Evolutionary conservation across 2,329 filamentous ascomycete species (phyloP).

Genomic region (Fusarium scirpi): DNA sequence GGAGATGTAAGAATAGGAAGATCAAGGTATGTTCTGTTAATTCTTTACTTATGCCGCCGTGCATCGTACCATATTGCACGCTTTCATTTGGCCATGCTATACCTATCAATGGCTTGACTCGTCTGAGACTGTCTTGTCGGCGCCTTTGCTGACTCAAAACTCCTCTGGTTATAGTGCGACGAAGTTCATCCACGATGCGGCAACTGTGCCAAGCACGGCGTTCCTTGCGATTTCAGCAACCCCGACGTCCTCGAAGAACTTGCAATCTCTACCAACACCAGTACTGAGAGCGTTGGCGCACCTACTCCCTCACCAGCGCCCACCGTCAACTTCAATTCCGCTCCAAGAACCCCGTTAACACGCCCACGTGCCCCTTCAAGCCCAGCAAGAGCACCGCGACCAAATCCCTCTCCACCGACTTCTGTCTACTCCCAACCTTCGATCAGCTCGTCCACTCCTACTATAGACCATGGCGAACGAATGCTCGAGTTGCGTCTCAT

Average conservation of each 20-base stretch:
- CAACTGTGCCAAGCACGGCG: conserved; percentile 76
- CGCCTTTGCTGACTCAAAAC: conserved; percentile 27
- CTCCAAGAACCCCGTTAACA: conserved; percentile 43
- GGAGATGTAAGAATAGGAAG: conserved; percentile 74
- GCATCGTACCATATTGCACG: conserved; percentile 15
- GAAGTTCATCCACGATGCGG: conserved; percentile 74
- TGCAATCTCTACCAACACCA: conserved; percentile 53
- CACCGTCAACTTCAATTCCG: conserved; percentile 34
- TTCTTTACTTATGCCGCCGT: conserved; percentile 16
- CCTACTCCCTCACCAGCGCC: conserved; percentile 43
- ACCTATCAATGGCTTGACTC: conserved; percentile 6
- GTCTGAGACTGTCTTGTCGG: conserved; percentile 1
- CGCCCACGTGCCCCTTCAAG: conserved; percentile 40
- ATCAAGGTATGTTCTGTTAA: conserved; percentile 67
- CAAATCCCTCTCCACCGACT: conserved; percentile 47
- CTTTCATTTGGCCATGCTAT: neutral
- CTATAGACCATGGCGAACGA: conserved; percentile 56
- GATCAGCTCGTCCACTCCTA: conserved; percentile 45
- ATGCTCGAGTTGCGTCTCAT: conserved; percentile 72
- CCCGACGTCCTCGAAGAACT: conserved; percentile 61
- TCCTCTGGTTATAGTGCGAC: conserved; percentile 64
- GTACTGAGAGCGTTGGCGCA: conserved; percentile 42
- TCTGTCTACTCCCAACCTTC: conserved; percentile 52
- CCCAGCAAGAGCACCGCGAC: conserved; percentile 35
- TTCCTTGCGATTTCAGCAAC: conserved; percentile 73